Percentiles rank a stretch among this genome's conserved stretches.
Evolutionary conservation across 2,329 filamentous ascomycete genomes (phyloP).

Genomic region (Drechslerella dactyloides): DNA sequence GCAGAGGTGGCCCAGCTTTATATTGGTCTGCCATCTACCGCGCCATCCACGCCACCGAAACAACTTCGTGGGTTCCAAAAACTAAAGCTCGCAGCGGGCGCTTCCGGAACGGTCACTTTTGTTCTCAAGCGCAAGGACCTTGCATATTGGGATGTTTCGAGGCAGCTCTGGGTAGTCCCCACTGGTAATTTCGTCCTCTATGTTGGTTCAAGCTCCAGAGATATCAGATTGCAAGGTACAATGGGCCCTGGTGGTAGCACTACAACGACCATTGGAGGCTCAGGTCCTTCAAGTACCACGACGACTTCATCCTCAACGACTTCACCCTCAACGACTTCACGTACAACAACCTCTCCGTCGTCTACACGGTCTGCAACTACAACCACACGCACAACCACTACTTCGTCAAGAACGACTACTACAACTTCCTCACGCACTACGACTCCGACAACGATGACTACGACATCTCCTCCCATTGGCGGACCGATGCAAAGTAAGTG

Average conservation of each 20-base stretch:
- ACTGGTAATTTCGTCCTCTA: slow-evolving; percentile 56
- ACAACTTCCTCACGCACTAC: slow-evolving; percentile 17
- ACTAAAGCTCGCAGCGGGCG: slow-evolving; percentile 62
- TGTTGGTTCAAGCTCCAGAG: slow-evolving; percentile 51
- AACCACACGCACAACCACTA: slow-evolving; percentile 12
- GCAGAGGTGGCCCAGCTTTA: slow-evolving; percentile 68
- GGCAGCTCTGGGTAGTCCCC: slow-evolving; percentile 68
- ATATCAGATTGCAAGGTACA: slow-evolving; percentile 47
- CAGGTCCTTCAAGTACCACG: slow-evolving; percentile 19
- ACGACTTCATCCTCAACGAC: slow-evolving; percentile 2
- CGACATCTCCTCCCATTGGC: slow-evolving; percentile 14
- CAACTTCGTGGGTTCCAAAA: slow-evolving; percentile 71
- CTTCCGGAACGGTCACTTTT: slow-evolving; percentile 63
- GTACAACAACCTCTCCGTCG: slow-evolving; percentile 11
- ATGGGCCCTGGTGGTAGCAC: slow-evolving; percentile 46
- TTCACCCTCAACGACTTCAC: slow-evolving; percentile 5
- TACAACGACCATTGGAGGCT: slow-evolving; percentile 39
- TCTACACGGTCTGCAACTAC: slow-evolving; percentile 10
- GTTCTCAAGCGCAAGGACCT: slow-evolving; percentile 67
- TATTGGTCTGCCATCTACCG: slow-evolving; percentile 66
- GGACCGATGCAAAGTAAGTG: slow-evolving; percentile 38
- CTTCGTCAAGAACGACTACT: slow-evolving; percentile 17
- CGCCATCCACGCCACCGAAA: slow-evolving; percentile 59
- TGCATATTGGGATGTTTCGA: slow-evolving; percentile 68
- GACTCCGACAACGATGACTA: slow-evolving; percentile 12